Evolutionary conservation across 108 stramenopile genomes (phyloP).

Genomic region (Fragilaria crotonensis): DNA sequence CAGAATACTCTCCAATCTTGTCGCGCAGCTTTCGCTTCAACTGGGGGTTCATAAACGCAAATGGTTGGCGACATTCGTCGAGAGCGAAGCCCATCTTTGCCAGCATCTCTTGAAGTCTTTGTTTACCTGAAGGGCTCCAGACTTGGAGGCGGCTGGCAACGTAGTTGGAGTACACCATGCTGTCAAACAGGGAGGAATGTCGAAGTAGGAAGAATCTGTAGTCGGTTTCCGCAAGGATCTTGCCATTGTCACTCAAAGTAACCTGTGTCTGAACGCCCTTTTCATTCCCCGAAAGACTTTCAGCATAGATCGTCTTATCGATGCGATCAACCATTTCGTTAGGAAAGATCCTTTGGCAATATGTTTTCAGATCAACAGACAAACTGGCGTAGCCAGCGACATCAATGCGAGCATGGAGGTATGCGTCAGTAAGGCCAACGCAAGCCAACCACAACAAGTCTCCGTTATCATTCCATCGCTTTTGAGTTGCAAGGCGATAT

Average conservation of each 20-base stretch:
- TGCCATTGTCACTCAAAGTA: conserved; percentile 64
- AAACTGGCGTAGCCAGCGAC: conserved; percentile 49
- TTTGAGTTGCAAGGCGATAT: conserved; percentile 49
- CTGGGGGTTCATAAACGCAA: conserved; percentile 67
- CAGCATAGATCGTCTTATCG: conserved; percentile 58
- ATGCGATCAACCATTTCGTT: conserved; percentile 55
- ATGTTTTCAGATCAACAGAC: conserved; percentile 38
- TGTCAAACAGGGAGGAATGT: conserved; percentile 68
- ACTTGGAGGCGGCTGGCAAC: conserved; percentile 62
- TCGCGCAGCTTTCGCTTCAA: conserved; percentile 56
- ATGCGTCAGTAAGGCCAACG: conserved; percentile 78
- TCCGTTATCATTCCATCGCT: conserved; percentile 54
- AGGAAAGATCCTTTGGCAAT: conserved; percentile 55
- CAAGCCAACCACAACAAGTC: conserved; percentile 80
- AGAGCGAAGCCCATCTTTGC: conserved; percentile 88
- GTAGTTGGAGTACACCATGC: conserved; percentile 69
- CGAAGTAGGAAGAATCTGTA: conserved; percentile 77
- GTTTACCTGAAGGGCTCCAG: conserved; percentile 51
- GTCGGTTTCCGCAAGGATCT: conserved; percentile 58
- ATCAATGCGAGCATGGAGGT: conserved; percentile 65
- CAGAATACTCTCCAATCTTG: conserved; percentile 43
- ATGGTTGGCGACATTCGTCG: conserved; percentile 73
- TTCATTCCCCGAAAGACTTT: conserved; percentile 36
- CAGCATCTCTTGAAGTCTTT: conserved; percentile 62
- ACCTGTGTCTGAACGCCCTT: conserved; percentile 40